A percentile compares a stretch with the other conserved stretches of the same genome.
These are phyloP conservation scores for Phaeosphaeriaceae sp. DNA, from an alignment of 2,329 filamentous ascomycete genomes.

Conservation along the genomic window DNA sequence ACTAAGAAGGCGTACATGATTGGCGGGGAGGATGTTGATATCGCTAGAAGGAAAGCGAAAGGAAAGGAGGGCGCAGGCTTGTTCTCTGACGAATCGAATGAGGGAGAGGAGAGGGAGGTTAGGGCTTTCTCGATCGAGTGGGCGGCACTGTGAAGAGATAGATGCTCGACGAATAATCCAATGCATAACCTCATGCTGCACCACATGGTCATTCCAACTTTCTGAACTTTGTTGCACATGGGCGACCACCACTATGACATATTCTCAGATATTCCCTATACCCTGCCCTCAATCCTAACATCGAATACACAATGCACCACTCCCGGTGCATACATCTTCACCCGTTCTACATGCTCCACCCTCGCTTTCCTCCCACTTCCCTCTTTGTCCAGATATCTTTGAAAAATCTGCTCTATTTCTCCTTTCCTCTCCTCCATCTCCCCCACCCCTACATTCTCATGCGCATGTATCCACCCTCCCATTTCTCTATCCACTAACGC, in stretches of 20 bases:
- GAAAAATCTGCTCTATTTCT: slow-evolving; percentile 52
- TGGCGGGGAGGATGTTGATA: slow-evolving; percentile 64
- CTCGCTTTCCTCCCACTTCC: slow-evolving; percentile 11
- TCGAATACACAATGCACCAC: slow-evolving; percentile 69
- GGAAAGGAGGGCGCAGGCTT: not conserved
- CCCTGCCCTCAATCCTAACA: slow-evolving; percentile 41
- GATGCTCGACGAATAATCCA: not conserved
- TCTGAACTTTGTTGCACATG: no score
- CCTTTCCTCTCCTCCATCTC: slow-evolving; percentile 32
- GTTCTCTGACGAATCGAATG: slow-evolving; percentile 10
- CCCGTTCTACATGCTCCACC: slow-evolving; percentile 59
- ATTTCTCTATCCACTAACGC: slow-evolving; percentile 52
- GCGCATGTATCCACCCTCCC: slow-evolving; percentile 66
- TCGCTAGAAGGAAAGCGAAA: not conserved
- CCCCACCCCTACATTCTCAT: slow-evolving; percentile 62
- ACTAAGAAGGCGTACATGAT: slow-evolving; percentile 96
- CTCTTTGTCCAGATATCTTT: slow-evolving; percentile 40
- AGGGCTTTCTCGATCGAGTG: slow-evolving; percentile 88
- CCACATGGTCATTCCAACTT: not conserved
- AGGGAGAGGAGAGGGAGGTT: slow-evolving; percentile 53
- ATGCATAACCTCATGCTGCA: not conserved
- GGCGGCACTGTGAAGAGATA: slow-evolving; percentile 78
- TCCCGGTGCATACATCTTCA: slow-evolving; percentile 68
- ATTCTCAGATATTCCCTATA: not conserved
- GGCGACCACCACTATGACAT: not conserved